Evolutionary conservation across 495 filamentous ascomycete species (phyloP), one percentile per base, ranked within the genome.

Genomic region (Penicillium cataractarum): DNA sequence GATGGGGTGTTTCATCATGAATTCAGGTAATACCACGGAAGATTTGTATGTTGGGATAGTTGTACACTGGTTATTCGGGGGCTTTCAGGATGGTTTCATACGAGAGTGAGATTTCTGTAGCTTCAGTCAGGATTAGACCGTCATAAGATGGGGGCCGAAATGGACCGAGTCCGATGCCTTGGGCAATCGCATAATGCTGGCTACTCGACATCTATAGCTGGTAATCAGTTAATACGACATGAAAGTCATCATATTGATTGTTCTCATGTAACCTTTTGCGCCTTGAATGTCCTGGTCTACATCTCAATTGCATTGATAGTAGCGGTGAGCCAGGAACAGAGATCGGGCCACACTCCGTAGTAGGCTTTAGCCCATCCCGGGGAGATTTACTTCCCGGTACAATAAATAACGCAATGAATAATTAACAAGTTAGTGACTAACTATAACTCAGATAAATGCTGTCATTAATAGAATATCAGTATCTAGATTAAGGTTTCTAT

Each of bases 1-100:
- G 24, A 27, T 19, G 24, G 61, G 42, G 48, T 65, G 67, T 9
- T 51, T 29, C 6, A 67, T 31, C 62, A 74, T 76, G 22, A 32
- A 37, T 26, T 24, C 10, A 4, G 40, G 13, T 1, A 19, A 2
- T 7, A 7, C 15, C 26, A 15, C 35, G 12, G 13, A 17, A 1
- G 13, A 4, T 39, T 17, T 17, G 4, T 39, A 17, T 39, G 3
- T 4, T 15, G 3, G 2, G 3, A 39, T 13, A 3, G 35, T 0
- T 15, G 4, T 17, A 1, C 3, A 17, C 35, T 15, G 5, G 13
- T 39, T 4, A 17, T 17, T 17, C 3, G 10, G 17, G 13, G 1
- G 35, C 12, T 15, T 17, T 17, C 5, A 15, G 17, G 35, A 39
- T 15, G 10, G 35, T 17, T 12, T 39, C 4, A 31, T 7, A 31